Evolutionary conservation across 148 eudicot genomes (phyloP).

Genomic region (Amaranthus palmeri): DNA sequence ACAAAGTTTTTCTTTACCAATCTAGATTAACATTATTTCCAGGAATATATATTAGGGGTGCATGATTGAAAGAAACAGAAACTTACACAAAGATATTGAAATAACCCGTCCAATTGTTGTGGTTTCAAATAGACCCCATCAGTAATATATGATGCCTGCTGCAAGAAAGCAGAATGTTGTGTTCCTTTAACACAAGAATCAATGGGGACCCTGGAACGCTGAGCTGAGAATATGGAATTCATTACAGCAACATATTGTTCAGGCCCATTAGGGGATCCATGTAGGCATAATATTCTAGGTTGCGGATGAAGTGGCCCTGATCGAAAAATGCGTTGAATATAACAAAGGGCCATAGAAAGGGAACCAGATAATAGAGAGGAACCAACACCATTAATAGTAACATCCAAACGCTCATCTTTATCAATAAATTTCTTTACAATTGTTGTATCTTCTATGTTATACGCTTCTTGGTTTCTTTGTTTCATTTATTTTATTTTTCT

Average conservation of each 20-base stretch:
- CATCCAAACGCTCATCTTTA: conserved; percentile 65
- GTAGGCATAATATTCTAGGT: conserved; percentile 88
- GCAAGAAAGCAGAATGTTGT: conserved; percentile 92
- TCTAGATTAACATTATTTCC: no score
- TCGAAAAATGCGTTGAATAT: conserved; percentile 83
- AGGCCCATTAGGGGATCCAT: conserved; percentile 99
- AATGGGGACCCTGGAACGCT: conserved; percentile 86
- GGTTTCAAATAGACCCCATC: conserved; percentile 97
- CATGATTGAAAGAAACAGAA: not conserved
- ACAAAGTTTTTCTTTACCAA: no score
- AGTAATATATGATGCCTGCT: conserved; percentile 98
- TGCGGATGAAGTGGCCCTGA: conserved; percentile 92
- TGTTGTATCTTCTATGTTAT: no score
- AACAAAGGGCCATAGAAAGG: conserved; percentile 92
- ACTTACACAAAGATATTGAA: conserved; percentile 85
- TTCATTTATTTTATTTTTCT: no score
- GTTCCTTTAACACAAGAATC: conserved; percentile 91
- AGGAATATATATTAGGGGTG: no score
- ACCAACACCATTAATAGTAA: conserved; percentile 46
- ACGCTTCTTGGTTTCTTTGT: no score
- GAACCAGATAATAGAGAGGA: conserved; percentile 82
- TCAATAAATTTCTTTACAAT: conserved; percentile 63
- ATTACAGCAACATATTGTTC: conserved; percentile 96
- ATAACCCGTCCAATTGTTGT: conserved; percentile 73
- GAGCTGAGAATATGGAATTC: conserved; percentile 97